Conservation (phyloP, 148 eudicot genomes). For the Silene uniflora region DNA sequence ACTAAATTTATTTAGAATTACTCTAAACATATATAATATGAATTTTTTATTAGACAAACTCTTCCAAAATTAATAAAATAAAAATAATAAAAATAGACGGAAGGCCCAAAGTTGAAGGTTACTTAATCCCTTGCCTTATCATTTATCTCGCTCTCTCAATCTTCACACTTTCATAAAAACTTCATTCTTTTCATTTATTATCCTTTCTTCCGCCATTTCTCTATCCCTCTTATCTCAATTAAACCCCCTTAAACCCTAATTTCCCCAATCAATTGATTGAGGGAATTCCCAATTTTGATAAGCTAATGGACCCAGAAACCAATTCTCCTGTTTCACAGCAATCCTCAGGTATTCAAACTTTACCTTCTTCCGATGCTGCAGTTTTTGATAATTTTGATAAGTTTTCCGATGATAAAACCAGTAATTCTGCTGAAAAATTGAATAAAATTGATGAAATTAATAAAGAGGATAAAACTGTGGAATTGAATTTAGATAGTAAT, state of each 20-base stretch:
- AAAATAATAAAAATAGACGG: slow-evolving; percentile 3
- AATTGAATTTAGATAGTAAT: slow-evolving; percentile 5
- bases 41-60: too few relatives aligned
- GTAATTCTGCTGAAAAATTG: background rate
- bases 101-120: slow-evolving; percentile 26
- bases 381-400: slow-evolving; percentile 23
- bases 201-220: background rate
- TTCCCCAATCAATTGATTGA: slow-evolving; percentile 14
- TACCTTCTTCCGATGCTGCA: slow-evolving; percentile 27
- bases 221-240: background rate
- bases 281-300: background rate
- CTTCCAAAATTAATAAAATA: too few relatives aligned
- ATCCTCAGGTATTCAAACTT: slow-evolving; percentile 35
- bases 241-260: background rate
- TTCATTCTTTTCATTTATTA: background rate
- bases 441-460: slow-evolving; percentile 8
- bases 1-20: too few relatives aligned
- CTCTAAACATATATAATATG: too few relatives aligned
- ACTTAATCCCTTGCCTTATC: slow-evolving; percentile 4
- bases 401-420: background rate
- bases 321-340: slow-evolving; percentile 19
- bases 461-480: background rate
- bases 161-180: background rate
- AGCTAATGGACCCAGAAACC: slow-evolving; percentile 15
- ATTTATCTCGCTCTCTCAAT: background rate